phyloP scores from a whole-genome alignment of 2,329 filamentous ascomycete species.

The Aspergillus sclerotialis region DNA sequence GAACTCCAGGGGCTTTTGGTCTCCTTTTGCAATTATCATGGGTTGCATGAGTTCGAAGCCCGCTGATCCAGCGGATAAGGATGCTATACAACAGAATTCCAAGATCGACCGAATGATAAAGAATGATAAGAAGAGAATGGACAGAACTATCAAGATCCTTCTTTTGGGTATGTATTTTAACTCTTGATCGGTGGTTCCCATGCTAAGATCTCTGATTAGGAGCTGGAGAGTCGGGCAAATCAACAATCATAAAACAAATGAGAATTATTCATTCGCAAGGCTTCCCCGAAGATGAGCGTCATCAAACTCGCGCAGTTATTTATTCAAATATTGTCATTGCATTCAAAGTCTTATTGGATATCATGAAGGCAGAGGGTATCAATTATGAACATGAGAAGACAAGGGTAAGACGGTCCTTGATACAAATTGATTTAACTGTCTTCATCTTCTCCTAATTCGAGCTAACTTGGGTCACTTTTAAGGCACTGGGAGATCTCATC shows the following conservation, averaged over 20 bases:
- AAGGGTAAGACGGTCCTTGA: constrained; percentile 56
- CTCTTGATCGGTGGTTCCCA: no score
- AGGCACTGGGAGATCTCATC: constrained; percentile 74
- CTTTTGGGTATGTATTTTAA: constrained; percentile 63
- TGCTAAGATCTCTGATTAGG: constrained; percentile 46
- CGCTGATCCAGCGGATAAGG: constrained; percentile 32
- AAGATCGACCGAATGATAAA: constrained; percentile 84
- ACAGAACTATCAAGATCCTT: constrained; percentile 86
- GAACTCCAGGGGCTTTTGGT: constrained; percentile 1
- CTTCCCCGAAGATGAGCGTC: constrained; percentile 80
- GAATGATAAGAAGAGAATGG: constrained; percentile 77
- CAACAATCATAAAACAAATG: constrained; percentile 98
- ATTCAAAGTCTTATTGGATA: constrained; percentile 81
- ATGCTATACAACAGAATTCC: constrained; percentile 36
- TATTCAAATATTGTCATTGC: constrained; percentile 93
- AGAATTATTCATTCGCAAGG: constrained; percentile 92
- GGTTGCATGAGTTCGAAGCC: constrained; percentile 40
- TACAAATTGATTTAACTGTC: constrained; percentile 1
- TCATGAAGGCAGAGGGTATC: constrained; percentile 79
- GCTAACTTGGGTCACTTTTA: constrained; percentile 10
- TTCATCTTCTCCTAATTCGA: neutral
- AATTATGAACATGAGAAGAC: constrained; percentile 72
- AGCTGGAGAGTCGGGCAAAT: constrained; percentile 92
- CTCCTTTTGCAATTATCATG: constrained; percentile 25
- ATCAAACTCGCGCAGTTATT: constrained; percentile 91